Evolutionary conservation across 192 early-diverging fungal genomes (phyloP), one percentile per base, ranked within the genome.

Genomic region (Lunasporangiospora selenospora): DNA sequence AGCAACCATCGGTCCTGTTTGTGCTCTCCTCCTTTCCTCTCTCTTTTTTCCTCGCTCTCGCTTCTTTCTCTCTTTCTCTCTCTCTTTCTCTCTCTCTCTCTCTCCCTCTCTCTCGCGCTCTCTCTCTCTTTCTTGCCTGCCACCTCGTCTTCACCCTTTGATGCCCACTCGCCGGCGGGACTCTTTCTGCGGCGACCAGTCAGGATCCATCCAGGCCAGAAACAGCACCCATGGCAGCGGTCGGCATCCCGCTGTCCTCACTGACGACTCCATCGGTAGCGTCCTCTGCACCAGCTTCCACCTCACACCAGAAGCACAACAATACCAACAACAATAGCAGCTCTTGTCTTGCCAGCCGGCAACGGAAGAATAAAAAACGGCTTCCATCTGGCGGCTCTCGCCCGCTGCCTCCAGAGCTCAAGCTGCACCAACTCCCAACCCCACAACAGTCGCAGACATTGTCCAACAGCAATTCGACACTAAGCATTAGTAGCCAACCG

Each of bases 401-500:
- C n/a, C 67, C 47, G 29, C 43, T 46, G 39, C 26, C 45, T 37
- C 44, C 67, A 33, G 39, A 48, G 46, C 62, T 47, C 57, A 59
- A 45, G 40, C 47, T 46, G 16, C 59, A 49, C 8, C 58, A 55
- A 27, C 54, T 63, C 15, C 34, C 32, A 9, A 60, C 42, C 7
- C 53, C 33, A 5, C 39, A 46, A 30, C 44, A 54, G 23, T 62
- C 58, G n/a, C 45, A 51, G 18, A 71, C 52, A 15, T 38, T 73
- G 15, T 73, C 69, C 42, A 57, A 40, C 39, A 65, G 52, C 45
- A 70, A 52, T 27, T 67, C 65, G 0, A 53, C 36, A 23, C 56
- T 58, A 19, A 70, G 58, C 36, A 34, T 54, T 40, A 69, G 53
- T 24, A 69, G 65, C 41, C 42, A 53, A 18, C 51, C 41, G 24